A percentile compares a stretch with the other conserved stretches of the same genome.
These are phyloP conservation scores for Sparassis latifolia DNA, from an alignment of 1,284 basidiomycete genomes.

Conservation along the genomic window DNA sequence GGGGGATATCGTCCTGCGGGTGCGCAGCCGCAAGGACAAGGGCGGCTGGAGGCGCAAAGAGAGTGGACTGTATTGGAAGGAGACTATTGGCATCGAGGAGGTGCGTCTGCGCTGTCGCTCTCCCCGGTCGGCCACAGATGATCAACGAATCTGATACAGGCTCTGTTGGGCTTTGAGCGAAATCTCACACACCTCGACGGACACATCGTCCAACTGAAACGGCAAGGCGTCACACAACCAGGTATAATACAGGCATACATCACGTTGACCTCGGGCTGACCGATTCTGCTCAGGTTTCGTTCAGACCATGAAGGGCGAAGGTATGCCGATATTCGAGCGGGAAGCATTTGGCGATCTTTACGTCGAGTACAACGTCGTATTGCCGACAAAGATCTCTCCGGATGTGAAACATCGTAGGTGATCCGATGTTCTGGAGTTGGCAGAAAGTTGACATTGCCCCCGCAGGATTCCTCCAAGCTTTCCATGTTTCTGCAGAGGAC, in stretches of 20 bases:
- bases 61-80: constrained; percentile 81
- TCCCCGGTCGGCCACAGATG: neutral
- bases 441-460: too few species aligned
- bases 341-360: constrained; percentile 76
- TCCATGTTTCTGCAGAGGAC: too few species aligned
- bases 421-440: too few species aligned
- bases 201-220: constrained; percentile 64
- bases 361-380: constrained; percentile 86
- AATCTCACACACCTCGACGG: constrained; percentile 90
- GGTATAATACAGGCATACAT: constrained; percentile 32
- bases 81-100: constrained; percentile 86
- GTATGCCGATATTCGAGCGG: constrained; percentile 74
- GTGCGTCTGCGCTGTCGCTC: constrained; percentile 33
- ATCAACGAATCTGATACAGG: constrained; percentile 36
- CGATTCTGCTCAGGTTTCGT: constrained; percentile 56
- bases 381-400: constrained; percentile 66
- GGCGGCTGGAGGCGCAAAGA: constrained; percentile 88
- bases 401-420: constrained; percentile 62
- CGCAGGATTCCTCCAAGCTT: too few species aligned
- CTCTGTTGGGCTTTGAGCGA: constrained; percentile 74
- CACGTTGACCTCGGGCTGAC: neutral
- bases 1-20: constrained; percentile 83
- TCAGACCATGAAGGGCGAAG: constrained; percentile 79
- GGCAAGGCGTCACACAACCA: constrained; percentile 85
- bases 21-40: constrained; percentile 66